phyloP scores from a whole-genome alignment of 768 basidiomycete species.

The Psilocybe cubensis region DNA sequence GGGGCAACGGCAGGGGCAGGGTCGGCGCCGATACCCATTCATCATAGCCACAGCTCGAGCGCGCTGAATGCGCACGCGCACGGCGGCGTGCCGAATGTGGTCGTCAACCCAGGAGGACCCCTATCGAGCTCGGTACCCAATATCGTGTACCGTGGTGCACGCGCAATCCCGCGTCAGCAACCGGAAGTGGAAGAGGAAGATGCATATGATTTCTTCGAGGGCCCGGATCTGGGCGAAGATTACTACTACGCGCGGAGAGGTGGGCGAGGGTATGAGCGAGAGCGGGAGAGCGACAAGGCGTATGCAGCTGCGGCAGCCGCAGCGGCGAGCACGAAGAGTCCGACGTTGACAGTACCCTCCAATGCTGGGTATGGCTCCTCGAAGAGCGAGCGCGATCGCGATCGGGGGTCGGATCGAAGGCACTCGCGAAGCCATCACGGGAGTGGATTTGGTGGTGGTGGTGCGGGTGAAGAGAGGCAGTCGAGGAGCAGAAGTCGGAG shows the following conservation, averaged over 20 bases:
- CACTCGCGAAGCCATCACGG: conserved; percentile 2
- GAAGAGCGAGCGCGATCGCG: conserved; percentile 7
- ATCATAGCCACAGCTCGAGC: too few species aligned
- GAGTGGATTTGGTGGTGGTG: neutral
- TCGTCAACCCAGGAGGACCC: neutral
- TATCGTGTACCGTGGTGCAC: neutral
- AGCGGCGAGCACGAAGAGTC: neutral
- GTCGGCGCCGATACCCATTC: conserved; percentile 12
- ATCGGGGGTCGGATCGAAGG: conserved; percentile 8
- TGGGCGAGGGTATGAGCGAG: conserved; percentile 22
- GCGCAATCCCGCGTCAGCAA: conserved; percentile 3
- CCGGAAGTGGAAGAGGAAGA: conserved; percentile 32
- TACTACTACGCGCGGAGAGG: conserved; percentile 35
- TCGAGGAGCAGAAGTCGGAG: conserved; percentile 26
- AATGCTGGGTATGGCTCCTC: neutral
- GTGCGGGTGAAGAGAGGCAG: conserved; percentile 23
- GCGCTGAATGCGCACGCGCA: neutral
- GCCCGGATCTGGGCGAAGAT: conserved; percentile 59
- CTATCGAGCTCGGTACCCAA: neutral
- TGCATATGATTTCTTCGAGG: conserved; percentile 64
- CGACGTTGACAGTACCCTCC: too few species aligned
- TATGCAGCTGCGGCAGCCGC: neutral
- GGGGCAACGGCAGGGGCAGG: neutral
- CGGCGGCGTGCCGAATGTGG: neutral
- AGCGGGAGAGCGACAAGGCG: conserved; percentile 12